Conservation (phyloP, 768 basidiomycete genomes). For the Crepidotus variabilis region DNA sequence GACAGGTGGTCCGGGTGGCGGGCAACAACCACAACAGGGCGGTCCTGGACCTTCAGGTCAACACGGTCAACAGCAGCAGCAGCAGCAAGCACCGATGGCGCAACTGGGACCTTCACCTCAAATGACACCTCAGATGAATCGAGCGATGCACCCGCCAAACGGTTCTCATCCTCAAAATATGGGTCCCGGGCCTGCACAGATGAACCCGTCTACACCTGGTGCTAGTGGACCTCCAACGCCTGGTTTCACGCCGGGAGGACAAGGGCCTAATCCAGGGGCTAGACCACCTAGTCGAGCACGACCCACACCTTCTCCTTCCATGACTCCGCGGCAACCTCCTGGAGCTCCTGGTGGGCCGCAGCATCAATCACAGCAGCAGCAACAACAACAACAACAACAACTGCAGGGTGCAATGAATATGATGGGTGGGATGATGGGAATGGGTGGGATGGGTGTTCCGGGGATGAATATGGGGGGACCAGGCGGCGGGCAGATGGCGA, state of each 20-base stretch:
- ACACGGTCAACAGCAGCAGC: not conserved
- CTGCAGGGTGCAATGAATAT: constrained; percentile 20
- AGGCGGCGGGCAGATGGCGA: constrained; percentile 1
- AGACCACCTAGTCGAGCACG: constrained; percentile 61
- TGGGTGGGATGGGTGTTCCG: not conserved
- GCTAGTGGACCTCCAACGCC: constrained; percentile 14
- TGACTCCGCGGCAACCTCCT: constrained; percentile 6
- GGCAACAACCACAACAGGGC: constrained; percentile 14
- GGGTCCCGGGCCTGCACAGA: constrained; percentile 3
- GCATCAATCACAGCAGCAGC: not conserved
- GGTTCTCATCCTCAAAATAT: constrained; percentile 1
- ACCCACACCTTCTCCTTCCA: constrained; percentile 7
- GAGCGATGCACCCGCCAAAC: constrained; percentile 12
- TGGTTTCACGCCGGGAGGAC: constrained; percentile 8
- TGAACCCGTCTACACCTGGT: constrained; percentile 10
- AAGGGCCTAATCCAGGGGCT: constrained; percentile 28
- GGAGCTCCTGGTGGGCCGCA: not conserved
- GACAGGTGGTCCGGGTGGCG: constrained; percentile 19
- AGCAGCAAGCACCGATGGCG: constrained; percentile 10
- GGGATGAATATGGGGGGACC: constrained; percentile 5
- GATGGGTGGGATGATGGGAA: constrained; percentile 12
- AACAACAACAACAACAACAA: not conserved
- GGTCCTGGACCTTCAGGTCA: constrained; percentile 7
- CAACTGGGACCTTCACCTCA: constrained; percentile 11
- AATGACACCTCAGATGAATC: constrained; percentile 6